These are phyloP conservation scores for Aspergillus intermedius DNA, from an alignment of 2,329 filamentous ascomycete species.

Conservation along the genomic window DNA sequence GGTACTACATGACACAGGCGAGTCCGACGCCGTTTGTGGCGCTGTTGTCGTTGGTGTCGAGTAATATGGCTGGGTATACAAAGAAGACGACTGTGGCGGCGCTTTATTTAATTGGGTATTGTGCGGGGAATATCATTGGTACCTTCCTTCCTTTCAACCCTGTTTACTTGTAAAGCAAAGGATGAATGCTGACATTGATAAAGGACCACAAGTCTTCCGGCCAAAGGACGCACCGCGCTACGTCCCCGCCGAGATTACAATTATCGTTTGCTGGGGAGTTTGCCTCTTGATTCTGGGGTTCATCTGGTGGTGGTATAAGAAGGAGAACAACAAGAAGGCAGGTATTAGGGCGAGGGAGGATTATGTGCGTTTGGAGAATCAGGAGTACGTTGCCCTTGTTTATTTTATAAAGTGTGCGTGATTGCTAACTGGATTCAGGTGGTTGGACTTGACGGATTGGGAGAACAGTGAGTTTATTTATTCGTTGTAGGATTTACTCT, in stretches of 20 bases:
- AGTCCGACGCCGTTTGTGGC: slow-evolving; percentile 58
- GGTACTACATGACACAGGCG: slow-evolving; percentile 60
- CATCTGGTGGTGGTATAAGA: slow-evolving; percentile 56
- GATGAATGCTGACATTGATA: background rate
- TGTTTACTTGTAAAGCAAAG: background rate
- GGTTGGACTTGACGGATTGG: slow-evolving; percentile 58
- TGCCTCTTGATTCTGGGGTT: slow-evolving; percentile 52
- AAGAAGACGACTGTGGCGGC: slow-evolving; percentile 50
- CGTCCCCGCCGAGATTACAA: slow-evolving; percentile 57
- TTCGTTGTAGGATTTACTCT: slow-evolving; percentile 23
- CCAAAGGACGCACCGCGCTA: slow-evolving; percentile 54
- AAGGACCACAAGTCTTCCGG: slow-evolving; percentile 52
- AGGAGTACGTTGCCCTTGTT: slow-evolving; percentile 44
- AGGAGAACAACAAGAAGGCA: slow-evolving; percentile 56
- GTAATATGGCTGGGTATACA: slow-evolving; percentile 52
- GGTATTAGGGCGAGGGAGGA: slow-evolving; percentile 45
- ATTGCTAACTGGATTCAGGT: slow-evolving; percentile 21
- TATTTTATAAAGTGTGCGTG: background rate
- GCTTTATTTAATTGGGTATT: slow-evolving; percentile 42
- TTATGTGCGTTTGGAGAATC: slow-evolving; percentile 58
- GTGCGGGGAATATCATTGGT: slow-evolving; percentile 53
- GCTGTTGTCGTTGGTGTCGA: slow-evolving; percentile 56
- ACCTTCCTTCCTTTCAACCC: slow-evolving; percentile 6
- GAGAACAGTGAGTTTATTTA: slow-evolving; percentile 63
- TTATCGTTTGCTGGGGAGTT: slow-evolving; percentile 53